Evolutionary conservation across 73 alveolate species (phyloP).

Genomic region (Uronychia binucleata): DNA sequence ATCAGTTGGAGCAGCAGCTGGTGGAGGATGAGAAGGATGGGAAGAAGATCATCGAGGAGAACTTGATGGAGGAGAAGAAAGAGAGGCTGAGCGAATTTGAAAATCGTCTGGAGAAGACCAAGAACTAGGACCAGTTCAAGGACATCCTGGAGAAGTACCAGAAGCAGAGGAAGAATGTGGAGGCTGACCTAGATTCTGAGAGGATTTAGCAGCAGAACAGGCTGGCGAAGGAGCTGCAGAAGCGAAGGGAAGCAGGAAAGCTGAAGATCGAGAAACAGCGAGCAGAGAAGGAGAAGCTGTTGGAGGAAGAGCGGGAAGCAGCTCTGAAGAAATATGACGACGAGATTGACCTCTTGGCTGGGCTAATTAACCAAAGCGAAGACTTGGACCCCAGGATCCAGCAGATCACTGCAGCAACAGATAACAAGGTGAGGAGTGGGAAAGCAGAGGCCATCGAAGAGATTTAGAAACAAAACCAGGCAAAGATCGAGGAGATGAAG

Average conservation of each 20-base stretch:
- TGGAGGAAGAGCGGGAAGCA: conserved; percentile 10
- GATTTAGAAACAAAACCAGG: not conserved
- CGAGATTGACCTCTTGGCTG: conserved; percentile 5
- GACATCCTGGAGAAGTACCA: conserved; percentile 10
- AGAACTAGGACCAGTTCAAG: conserved; percentile 6
- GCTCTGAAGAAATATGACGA: conserved; percentile 2
- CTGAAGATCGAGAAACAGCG: conserved; percentile 20
- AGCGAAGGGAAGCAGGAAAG: conserved; percentile 33
- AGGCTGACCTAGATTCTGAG: conserved; percentile 16
- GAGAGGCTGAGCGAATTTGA: conserved; percentile 25
- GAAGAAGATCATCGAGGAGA: conserved; percentile 3
- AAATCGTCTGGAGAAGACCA: not conserved
- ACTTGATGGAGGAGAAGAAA: conserved; percentile 8
- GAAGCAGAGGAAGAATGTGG: not conserved
- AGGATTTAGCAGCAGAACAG: conserved; percentile 10
- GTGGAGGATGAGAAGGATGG: conserved; percentile 26
- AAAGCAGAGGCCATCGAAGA: not conserved
- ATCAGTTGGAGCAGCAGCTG: conserved; percentile 19
- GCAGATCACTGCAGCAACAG: conserved; percentile 6
- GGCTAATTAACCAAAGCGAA: not conserved
- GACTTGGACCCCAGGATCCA: conserved; percentile 19
- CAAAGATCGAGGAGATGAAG: not conserved
- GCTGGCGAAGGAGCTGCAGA: conserved; percentile 17
- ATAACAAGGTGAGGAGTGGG: not conserved
- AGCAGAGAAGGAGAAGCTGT: conserved; percentile 16